phyloP scores from a whole-genome alignment of 768 basidiomycete genomes.

The Sarcodon aspratus region DNA sequence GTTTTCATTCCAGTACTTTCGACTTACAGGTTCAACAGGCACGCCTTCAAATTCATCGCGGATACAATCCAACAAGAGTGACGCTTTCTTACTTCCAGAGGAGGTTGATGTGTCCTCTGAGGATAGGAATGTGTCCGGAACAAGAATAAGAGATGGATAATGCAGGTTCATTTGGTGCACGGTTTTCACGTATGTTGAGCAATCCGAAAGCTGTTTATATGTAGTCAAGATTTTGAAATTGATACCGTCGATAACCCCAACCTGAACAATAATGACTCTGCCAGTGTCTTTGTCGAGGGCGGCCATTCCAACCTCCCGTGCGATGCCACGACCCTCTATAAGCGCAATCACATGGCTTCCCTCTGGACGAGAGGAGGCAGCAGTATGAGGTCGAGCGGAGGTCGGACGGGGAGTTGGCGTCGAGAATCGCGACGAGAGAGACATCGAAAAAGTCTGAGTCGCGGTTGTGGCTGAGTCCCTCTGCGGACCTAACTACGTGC shows the following conservation, averaged over 20 bases:
- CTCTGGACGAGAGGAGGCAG: constrained; percentile 46
- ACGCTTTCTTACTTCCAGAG: constrained; percentile 37
- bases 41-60: constrained; percentile 62
- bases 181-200: constrained; percentile 82
- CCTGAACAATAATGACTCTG: constrained; percentile 69
- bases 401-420: constrained; percentile 47
- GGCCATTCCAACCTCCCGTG: constrained; percentile 80
- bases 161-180: constrained; percentile 79
- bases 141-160: constrained; percentile 55
- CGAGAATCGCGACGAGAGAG: constrained; percentile 28
- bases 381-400: constrained; percentile 53
- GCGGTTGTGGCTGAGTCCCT: too few relatives aligned
- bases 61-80: constrained; percentile 62
- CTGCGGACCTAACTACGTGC: too few relatives aligned
- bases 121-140: constrained; percentile 75
- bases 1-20: constrained; percentile 81
- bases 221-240: background rate
- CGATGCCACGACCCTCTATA: constrained; percentile 68
- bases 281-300: constrained; percentile 76
- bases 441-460: too few relatives aligned
- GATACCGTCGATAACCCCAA: constrained; percentile 14
- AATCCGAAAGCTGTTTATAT: constrained; percentile 58
- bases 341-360: constrained; percentile 56
- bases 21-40: constrained; percentile 55
- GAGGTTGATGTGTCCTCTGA: constrained; percentile 36